Evolutionary conservation across 169 alveolate species (phyloP), one percentile per base, ranked within the genome.

Genomic region (Plasmodium billcollinsi): DNA sequence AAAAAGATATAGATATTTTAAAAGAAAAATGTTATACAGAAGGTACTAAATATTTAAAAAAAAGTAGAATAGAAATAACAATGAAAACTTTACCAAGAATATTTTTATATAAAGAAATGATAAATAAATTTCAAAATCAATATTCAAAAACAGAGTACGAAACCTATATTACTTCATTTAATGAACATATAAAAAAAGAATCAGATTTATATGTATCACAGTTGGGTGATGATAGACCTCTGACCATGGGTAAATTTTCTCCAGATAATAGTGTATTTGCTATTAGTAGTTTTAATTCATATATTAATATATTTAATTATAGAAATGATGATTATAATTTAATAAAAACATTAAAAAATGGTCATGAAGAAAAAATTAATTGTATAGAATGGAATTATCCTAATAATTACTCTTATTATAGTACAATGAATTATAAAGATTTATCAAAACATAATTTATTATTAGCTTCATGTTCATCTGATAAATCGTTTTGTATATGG

Each of bases 381-480:
- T 94, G 96, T 24, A 59, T 94, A n/a, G 95, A 94, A 65, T 94
- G 96, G 96, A 89, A 91, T 62, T 92, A 74, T 39, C 93, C 88
- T 73, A 50, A 67, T 20, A 92, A 86, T 83, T 90, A 85, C 67
- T 72, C 91, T 21, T 92, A 88, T 69, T 90, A 93, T 88, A 74
- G 54, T 21, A 56, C 91, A n/a, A 24, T 52, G 3, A 71, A 71
- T 56, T 88, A 92, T 63, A 73, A 18, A 7, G 69, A 76, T 52
- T 47, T 94, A 33, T 18, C 61, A 3, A 94, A 94, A 58, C 50
- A 67, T 9, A 89, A 89, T 39, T 88, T 94, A 39, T 59, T 92
- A n/a, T 54, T 94, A 74, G 94, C 93, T 24, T 88, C 95, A 8
- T 94, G 96, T 7, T 92, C 94, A 12, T 94, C 96, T 14, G 96